Evolutionary conservation across 176 grass and related monocot species (phyloP), one percentile per base, ranked within the genome.

Genomic region (Musa troglodytarum): DNA sequence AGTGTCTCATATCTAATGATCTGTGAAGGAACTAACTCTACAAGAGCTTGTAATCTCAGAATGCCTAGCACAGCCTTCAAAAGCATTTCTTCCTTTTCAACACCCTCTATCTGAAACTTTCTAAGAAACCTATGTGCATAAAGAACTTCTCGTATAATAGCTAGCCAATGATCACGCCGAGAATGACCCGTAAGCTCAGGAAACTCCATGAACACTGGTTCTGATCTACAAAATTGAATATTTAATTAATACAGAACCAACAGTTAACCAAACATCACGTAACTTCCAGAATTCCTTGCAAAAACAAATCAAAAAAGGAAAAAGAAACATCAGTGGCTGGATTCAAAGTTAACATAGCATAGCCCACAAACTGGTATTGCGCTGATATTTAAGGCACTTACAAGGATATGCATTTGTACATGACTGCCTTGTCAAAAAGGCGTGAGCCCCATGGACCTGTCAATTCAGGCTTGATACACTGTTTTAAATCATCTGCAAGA

Each of bases 381-480:
- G 61, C 20, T 34, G 34, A 49, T 49, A 53, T 61, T 74, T 64
- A 25, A 68, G 77, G 5, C 51, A 87, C 93, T 93, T 88, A 97
- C 93, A 97, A 81, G 57, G 86, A 73, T 73, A 81, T 82, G 73
- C 90, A 93, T 85, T 91, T 93, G 80, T 98, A 98, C 94, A 98
- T 98, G 69, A 98, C 86, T 1, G 94, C 94, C 85, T 98, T 98
- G 82, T 98, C 94, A 90, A 93, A 98, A 74, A 98, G 87, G 49
- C 94, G 90, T 74, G 94, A 91, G 70, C 94, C 94, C 94, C 94
- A 98, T 74, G 94, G 94, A 61, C 94, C 94, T 82, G 88, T 93
- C 63, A 98, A 82, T 74, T 98, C 94, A 63, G 94, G 94, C 77
- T 85, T 98, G 83, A 98, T 87, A 58, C 88, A 73, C 77, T 98